Evolutionary conservation across 164 flowering plant genomes (phyloP).

Genomic region (Stephania cephalantha): DNA sequence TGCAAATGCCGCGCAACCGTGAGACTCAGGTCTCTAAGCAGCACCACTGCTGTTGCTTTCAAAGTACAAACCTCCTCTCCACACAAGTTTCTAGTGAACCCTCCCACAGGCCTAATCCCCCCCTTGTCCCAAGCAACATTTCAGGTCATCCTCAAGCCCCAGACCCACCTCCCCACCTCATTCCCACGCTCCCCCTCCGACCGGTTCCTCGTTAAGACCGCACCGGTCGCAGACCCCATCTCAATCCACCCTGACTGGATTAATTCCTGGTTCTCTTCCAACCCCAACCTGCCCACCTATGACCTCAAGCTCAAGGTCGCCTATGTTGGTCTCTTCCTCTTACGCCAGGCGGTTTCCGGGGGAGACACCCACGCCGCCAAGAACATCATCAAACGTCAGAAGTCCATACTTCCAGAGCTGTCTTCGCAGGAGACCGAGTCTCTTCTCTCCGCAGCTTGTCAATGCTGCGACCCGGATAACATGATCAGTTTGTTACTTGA

Average conservation of each 20-base stretch:
- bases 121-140: constrained; percentile 45
- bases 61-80: constrained; percentile 82
- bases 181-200: constrained; percentile 71
- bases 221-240: constrained; percentile 14
- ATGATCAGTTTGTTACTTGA: constrained; percentile 39
- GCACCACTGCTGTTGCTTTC: constrained; percentile 45
- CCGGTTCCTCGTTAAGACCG: constrained; percentile 59
- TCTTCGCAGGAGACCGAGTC: constrained; percentile 30
- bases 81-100: constrained; percentile 66
- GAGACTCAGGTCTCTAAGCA: constrained; percentile 39
- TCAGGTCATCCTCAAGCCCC: constrained; percentile 72
- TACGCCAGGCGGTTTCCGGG: constrained; percentile 37
- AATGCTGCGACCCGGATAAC: constrained; percentile 26
- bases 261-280: constrained; percentile 36
- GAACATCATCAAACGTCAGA: constrained; percentile 46
- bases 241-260: constrained; percentile 18
- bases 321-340: constrained; percentile 56
- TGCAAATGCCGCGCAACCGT: constrained; percentile 58
- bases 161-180: constrained; percentile 42
- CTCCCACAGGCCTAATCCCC: constrained; percentile 54
- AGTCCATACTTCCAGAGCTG: constrained; percentile 28
- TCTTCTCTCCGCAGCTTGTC: constrained; percentile 35
- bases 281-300: constrained; percentile 20
- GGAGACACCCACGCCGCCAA: constrained; percentile 39
- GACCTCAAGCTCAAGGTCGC: constrained; percentile 62